Evolutionary conservation across 306 rosid genomes (phyloP).

Genomic region (Rubus parviflorus): DNA sequence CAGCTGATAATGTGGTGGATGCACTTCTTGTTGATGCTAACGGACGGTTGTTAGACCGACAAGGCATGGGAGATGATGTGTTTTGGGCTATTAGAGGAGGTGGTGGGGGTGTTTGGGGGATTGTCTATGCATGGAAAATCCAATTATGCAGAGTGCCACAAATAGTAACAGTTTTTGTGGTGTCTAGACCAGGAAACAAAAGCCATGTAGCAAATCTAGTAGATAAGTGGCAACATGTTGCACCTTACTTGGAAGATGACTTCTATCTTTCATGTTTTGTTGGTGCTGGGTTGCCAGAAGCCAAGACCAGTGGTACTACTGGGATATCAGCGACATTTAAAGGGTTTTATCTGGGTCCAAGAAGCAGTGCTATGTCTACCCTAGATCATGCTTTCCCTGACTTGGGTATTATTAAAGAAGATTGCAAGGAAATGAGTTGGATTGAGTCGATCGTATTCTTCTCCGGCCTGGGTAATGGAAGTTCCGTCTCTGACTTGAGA

Average conservation of each 20-base stretch:
- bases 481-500: slow-evolving; percentile 46
- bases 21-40: slow-evolving; percentile 56
- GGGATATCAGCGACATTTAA: slow-evolving; percentile 58
- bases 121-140: slow-evolving; percentile 77
- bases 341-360: slow-evolving; percentile 55
- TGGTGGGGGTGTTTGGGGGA: slow-evolving; percentile 78
- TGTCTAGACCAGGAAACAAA: slow-evolving; percentile 49
- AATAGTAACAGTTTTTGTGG: slow-evolving; percentile 44
- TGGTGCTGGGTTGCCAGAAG: slow-evolving; percentile 63
- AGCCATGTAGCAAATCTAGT: slow-evolving; percentile 45
- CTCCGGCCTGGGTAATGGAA: slow-evolving; percentile 49
- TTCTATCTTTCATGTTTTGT: slow-evolving; percentile 65
- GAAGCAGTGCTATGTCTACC: slow-evolving; percentile 29
- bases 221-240: slow-evolving; percentile 66
- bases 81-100: slow-evolving; percentile 94
- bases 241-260: slow-evolving; percentile 51
- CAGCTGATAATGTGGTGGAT: slow-evolving; percentile 74
- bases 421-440: slow-evolving; percentile 74
- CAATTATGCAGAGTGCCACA: slow-evolving; percentile 50
- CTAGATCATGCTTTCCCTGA: slow-evolving; percentile 50
- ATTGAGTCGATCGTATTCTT: slow-evolving; percentile 64
- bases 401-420: slow-evolving; percentile 42
- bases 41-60: slow-evolving; percentile 43
- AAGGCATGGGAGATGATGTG: slow-evolving; percentile 77
- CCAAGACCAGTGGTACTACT: slow-evolving; percentile 18